Conservation (phyloP, 768 basidiomycete species). For the Amanita rimosa region DNA sequence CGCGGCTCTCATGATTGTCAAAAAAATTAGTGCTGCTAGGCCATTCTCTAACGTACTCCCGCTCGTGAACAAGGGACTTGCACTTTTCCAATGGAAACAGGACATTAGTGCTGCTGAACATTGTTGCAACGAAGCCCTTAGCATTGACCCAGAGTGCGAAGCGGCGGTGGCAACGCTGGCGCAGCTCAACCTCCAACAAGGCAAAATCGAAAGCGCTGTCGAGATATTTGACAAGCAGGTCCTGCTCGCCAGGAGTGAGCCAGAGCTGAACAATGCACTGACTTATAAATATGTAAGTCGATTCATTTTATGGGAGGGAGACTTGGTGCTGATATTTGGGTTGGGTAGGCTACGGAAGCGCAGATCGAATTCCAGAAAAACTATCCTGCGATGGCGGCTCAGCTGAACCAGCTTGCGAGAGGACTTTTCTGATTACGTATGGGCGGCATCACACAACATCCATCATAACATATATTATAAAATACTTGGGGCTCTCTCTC, state of each 20-base stretch:
- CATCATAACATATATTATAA: not conserved
- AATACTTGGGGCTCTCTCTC: not conserved
- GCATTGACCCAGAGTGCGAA: slow-evolving; percentile 88
- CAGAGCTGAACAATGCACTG: slow-evolving; percentile 69
- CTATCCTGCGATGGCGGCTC: slow-evolving; percentile 78
- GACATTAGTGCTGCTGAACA: slow-evolving; percentile 74
- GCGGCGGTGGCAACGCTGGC: slow-evolving; percentile 94
- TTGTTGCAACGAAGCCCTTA: slow-evolving; percentile 81
- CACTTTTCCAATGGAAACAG: slow-evolving; percentile 92
- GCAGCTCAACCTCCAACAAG: slow-evolving; percentile 85
- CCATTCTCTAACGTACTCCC: slow-evolving; percentile 76
- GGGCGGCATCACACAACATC: not conserved
- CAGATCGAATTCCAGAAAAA: slow-evolving; percentile 76
- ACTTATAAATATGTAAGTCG: slow-evolving; percentile 69
- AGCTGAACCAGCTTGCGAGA: slow-evolving; percentile 36
- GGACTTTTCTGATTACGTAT: slow-evolving; percentile 11
- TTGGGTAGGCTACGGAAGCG: slow-evolving; percentile 73
- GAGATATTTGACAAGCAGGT: slow-evolving; percentile 79
- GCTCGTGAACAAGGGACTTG: slow-evolving; percentile 95
- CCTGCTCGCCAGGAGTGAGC: slow-evolving; percentile 82
- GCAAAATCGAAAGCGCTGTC: slow-evolving; percentile 77
- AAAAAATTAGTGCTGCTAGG: slow-evolving; percentile 9
- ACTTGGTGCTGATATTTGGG: too few relatives aligned
- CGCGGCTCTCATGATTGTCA: not conserved
- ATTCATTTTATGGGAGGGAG: not conserved